Percentiles rank a stretch among this genome's conserved stretches.
These are phyloP conservation scores for Cardamine resedifolia DNA, from an alignment of 345 rosid species.

Conservation along the genomic window DNA sequence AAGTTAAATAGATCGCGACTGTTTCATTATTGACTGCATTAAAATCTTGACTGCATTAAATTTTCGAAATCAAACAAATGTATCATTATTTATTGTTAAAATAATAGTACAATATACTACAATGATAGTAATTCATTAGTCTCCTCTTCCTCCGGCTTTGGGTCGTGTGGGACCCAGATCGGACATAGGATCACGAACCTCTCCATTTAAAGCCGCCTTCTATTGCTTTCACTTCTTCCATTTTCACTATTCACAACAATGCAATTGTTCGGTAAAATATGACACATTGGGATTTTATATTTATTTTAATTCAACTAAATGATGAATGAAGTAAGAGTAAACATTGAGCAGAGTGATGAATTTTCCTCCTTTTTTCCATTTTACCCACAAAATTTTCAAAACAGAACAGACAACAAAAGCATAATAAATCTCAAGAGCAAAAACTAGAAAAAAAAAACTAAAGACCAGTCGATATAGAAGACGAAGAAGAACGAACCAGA, in stretches of 20 bases:
- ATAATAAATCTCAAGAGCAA: slow-evolving; percentile 9
- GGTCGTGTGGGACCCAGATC: neutral
- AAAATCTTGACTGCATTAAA: neutral
- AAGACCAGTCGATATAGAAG: slow-evolving; percentile 1
- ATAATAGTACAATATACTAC: no score
- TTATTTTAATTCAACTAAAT: neutral
- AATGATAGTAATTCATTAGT: neutral
- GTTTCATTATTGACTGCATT: no score
- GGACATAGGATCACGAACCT: neutral
- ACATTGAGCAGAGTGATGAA: slow-evolving; percentile 11
- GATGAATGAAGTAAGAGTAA: neutral
- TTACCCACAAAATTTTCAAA: neutral
- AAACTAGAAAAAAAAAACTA: neutral
- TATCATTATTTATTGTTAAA: neutral
- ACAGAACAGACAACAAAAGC: slow-evolving; percentile 1
- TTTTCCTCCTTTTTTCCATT: neutral
- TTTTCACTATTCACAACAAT: neutral
- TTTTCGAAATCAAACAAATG: neutral
- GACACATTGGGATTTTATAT: neutral
- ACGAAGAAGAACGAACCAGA: slow-evolving; percentile 1
- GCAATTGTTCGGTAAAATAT: neutral
- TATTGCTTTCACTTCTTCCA: slow-evolving; percentile 7
- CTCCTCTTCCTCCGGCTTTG: slow-evolving; percentile 18
- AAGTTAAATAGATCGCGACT: neutral
- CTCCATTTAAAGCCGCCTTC: neutral